phyloP scores from a whole-genome alignment of 179 eudicot genomes.

The Carnegiea gigantea region DNA sequence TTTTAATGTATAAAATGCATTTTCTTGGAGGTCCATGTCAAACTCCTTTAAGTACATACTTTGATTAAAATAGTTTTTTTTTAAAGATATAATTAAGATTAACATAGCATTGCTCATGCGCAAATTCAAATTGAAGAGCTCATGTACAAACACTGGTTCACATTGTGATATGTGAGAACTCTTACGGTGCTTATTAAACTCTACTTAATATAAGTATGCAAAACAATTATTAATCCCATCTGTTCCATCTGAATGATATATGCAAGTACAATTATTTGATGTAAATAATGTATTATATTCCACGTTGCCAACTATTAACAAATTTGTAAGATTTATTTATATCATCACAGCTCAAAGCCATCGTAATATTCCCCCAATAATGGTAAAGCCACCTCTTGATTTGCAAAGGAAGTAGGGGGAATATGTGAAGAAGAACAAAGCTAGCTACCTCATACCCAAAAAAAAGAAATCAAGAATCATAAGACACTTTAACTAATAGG shows the following conservation, averaged over 20 bases:
- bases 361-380: neutral
- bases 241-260: neutral
- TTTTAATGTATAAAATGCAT: no score
- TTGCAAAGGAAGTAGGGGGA: neutral
- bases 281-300: neutral
- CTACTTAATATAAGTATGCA: no score
- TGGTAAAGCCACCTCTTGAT: neutral
- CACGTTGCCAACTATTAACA: neutral
- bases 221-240: no score
- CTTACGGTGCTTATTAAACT: no score
- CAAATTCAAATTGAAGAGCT: no score
- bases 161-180: no score
- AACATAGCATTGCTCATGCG: no score
- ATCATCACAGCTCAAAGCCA: neutral
- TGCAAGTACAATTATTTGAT: neutral
- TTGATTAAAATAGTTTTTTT: no score
- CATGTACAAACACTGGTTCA: no score
- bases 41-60: no score
- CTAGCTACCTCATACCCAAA: neutral
- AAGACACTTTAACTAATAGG: neutral
- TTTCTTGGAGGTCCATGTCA: no score
- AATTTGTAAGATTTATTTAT: neutral
- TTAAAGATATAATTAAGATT: no score
- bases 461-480: neutral
- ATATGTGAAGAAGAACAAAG: neutral